Percentiles rank a stretch among this genome's conserved stretches.
phyloP scores from a whole-genome alignment of 2,329 filamentous ascomycete genomes.

The Helminthosporium solani region DNA sequence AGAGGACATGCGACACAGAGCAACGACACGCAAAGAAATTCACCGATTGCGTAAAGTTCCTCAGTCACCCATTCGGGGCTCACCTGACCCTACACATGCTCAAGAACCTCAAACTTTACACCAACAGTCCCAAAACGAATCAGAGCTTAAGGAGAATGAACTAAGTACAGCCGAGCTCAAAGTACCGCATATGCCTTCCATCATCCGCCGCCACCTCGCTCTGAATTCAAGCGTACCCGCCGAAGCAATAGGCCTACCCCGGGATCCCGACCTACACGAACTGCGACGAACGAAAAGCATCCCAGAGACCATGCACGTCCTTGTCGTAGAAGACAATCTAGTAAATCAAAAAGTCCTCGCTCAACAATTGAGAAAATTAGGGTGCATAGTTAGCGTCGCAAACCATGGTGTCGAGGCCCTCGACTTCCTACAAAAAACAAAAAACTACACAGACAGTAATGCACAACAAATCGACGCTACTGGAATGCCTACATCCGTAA shows the following conservation, averaged over 20 bases:
- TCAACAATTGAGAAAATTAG: conserved; percentile 41
- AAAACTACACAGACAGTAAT: conserved; percentile 15
- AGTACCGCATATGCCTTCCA: background rate
- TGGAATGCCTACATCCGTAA: background rate
- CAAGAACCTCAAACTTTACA: background rate
- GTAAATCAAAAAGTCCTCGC: conserved; percentile 45
- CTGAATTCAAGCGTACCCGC: conserved; percentile 1
- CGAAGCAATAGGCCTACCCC: background rate
- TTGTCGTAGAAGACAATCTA: conserved; percentile 43
- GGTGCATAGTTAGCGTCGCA: conserved; percentile 40
- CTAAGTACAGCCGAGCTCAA: background rate
- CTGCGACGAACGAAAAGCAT: conserved; percentile 1
- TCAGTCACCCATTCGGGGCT: background rate
- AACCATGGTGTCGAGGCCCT: conserved; percentile 44
- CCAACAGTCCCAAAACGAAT: background rate
- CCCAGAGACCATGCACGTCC: conserved; percentile 19
- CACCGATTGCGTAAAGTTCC: conserved; percentile 1
- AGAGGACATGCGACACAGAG: conserved; percentile 12
- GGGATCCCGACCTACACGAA: background rate
- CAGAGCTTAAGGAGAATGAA: conserved; percentile 3
- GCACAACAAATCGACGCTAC: background rate
- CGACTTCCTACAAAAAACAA: conserved; percentile 33
- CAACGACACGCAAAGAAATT: conserved; percentile 3
- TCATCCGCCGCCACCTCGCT: conserved; percentile 1
- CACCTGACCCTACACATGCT: background rate